A percentile compares a stretch with the other conserved stretches of the same genome.
phyloP scores from a whole-genome alignment of 352 stramenopile genomes.

The Pseudoperonospora humuli region DNA sequence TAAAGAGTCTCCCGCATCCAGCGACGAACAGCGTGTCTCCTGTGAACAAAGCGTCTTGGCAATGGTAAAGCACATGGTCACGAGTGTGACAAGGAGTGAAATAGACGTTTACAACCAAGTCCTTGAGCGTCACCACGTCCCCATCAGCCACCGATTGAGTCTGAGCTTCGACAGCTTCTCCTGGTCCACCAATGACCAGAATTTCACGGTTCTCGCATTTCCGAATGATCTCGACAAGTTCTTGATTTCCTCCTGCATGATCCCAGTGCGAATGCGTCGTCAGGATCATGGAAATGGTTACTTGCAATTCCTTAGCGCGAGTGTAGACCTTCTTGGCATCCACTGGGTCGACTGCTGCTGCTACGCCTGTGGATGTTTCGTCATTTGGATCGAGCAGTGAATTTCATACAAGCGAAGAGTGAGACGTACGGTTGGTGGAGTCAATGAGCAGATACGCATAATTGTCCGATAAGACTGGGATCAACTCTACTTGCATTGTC shows the following conservation, averaged over 20 bases:
- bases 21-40: slow-evolving; percentile 90
- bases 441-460: slow-evolving; percentile 88
- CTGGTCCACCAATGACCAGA: slow-evolving; percentile 60
- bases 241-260: slow-evolving; percentile 83
- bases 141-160: slow-evolving; percentile 54
- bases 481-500: slow-evolving; percentile 57
- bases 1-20: slow-evolving; percentile 86
- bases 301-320: slow-evolving; percentile 42
- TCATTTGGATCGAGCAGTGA: not conserved
- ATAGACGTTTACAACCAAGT: slow-evolving; percentile 44
- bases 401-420: not conserved
- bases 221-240: slow-evolving; percentile 46
- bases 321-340: slow-evolving; percentile 74
- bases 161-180: slow-evolving; percentile 56
- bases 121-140: slow-evolving; percentile 64
- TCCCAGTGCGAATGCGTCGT: slow-evolving; percentile 90
- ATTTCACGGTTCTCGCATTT: slow-evolving; percentile 32
- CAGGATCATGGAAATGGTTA: slow-evolving; percentile 79
- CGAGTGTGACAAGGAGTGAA: slow-evolving; percentile 90
- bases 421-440: slow-evolving; percentile 25
- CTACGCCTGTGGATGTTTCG: slow-evolving; percentile 35
- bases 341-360: slow-evolving; percentile 83
- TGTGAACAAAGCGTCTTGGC: slow-evolving; percentile 77
- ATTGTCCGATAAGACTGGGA: slow-evolving; percentile 88
- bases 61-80: slow-evolving; percentile 80